Conservation (phyloP, 495 filamentous ascomycete species). For the Parachaetomium inaequale region DNA sequence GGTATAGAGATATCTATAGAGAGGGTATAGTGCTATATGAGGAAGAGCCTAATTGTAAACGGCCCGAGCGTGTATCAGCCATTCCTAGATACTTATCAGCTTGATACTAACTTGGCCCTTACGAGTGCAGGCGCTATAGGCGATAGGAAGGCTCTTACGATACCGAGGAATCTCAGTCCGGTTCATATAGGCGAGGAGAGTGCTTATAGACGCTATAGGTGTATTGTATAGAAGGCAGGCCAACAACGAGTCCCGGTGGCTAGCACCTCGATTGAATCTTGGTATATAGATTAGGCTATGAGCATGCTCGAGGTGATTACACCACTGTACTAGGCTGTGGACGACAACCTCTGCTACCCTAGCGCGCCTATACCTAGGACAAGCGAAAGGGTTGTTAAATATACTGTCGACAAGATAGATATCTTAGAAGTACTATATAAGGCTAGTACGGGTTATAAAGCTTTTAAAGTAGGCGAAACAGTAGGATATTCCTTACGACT, state of each 20-base stretch:
- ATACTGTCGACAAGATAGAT: conserved; percentile 14
- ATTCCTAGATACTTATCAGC: conserved; percentile 16
- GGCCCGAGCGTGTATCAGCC: conserved; percentile 11
- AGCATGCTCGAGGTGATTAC: conserved; percentile 15
- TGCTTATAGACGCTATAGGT: conserved; percentile 11
- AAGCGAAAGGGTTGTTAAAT: conserved; percentile 13
- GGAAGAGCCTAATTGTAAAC: conserved; percentile 10
- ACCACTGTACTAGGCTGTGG: conserved; percentile 9
- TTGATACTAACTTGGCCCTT: conserved; percentile 12
- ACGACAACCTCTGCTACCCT: conserved; percentile 15
- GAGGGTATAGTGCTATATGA: conserved; percentile 1
- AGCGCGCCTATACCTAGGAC: conserved; percentile 8
- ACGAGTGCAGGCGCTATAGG: conserved; percentile 15
- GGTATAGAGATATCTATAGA: conserved; percentile 14
- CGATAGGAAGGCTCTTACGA: conserved; percentile 7
- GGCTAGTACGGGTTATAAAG: conserved; percentile 9
- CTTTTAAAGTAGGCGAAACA: conserved; percentile 14
- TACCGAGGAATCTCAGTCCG: conserved; percentile 13
- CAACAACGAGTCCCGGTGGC: conserved; percentile 4
- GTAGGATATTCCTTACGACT: conserved; percentile 7
- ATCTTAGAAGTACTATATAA: conserved; percentile 13
- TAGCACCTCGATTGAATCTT: conserved; percentile 16
- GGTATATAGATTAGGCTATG: conserved; percentile 16
- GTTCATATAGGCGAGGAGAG: conserved; percentile 18
- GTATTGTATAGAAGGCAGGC: conserved; percentile 13